These are phyloP conservation scores for Naganishia onofrii DNA, from an alignment of 768 basidiomycete genomes.

Conservation along the genomic window DNA sequence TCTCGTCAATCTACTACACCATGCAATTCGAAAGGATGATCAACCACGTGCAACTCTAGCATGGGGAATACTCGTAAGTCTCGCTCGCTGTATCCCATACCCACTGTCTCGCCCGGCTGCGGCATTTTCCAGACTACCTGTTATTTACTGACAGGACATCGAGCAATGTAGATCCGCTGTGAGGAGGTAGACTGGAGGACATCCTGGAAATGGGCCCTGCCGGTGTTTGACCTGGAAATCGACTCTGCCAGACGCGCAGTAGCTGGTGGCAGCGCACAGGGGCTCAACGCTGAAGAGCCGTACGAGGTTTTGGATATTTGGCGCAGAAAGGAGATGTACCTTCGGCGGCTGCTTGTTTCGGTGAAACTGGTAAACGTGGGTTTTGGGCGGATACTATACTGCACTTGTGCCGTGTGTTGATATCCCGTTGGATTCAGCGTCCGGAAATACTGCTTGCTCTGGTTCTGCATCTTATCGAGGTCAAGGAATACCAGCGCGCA, in stretches of 20 bases:
- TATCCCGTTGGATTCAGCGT: conserved; percentile 56
- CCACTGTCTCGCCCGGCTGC: not conserved
- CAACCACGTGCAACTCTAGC: conserved; percentile 39
- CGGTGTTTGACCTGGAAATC: conserved; percentile 36
- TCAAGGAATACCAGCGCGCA: conserved; percentile 64
- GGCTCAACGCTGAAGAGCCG: not conserved
- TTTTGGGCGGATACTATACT: not conserved
- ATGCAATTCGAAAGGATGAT: conserved; percentile 42
- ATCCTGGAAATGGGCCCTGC: conserved; percentile 50
- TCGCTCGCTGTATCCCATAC: not conserved
- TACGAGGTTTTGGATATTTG: conserved; percentile 26
- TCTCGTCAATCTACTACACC: conserved; percentile 43
- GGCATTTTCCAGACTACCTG: not conserved
- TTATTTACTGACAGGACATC: not conserved
- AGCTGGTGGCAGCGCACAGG: not conserved
- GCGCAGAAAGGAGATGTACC: conserved; percentile 38
- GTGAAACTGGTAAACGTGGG: conserved; percentile 43
- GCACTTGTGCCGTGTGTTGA: not conserved
- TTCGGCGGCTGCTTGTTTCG: conserved; percentile 38
- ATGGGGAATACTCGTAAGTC: conserved; percentile 50
- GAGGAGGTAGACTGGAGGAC: conserved; percentile 49
- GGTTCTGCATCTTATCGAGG: conserved; percentile 64
- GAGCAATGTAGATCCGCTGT: conserved; percentile 44
- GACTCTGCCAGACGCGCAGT: conserved; percentile 3
- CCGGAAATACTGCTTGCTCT: conserved; percentile 74